Evolutionary conservation across 192 early-diverging fungal genomes (phyloP).

Genomic region (Phycomyces blakesleeanus): DNA sequence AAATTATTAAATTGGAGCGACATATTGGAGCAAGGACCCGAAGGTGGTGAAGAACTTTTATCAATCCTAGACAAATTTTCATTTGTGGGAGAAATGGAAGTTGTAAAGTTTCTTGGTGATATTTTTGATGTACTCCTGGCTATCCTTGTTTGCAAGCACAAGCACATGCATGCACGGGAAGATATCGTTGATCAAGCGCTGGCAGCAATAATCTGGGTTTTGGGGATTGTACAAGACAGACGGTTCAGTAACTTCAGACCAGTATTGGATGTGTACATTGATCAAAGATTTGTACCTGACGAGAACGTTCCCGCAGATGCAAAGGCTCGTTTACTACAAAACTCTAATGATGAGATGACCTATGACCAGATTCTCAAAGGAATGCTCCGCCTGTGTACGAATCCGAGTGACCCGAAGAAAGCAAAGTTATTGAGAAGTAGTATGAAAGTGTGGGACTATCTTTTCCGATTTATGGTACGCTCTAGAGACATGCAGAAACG

Average conservation of each 20-base stretch:
- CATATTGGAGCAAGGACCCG: slow-evolving; percentile 6
- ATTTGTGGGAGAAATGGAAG: slow-evolving; percentile 61
- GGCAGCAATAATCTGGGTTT: slow-evolving; percentile 46
- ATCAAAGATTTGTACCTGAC: slow-evolving; percentile 41
- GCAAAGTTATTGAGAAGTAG: slow-evolving; percentile 47
- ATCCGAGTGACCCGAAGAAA: slow-evolving; percentile 31
- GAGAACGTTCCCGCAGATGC: not conserved
- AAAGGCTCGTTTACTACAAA: not conserved
- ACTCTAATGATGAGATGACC: slow-evolving; percentile 3
- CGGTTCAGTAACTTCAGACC: slow-evolving; percentile 58
- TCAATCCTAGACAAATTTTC: slow-evolving; percentile 46
- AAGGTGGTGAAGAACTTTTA: slow-evolving; percentile 31
- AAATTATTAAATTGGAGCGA: slow-evolving; percentile 66
- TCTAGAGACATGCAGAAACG: slow-evolving; percentile 35
- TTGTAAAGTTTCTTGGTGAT: slow-evolving; percentile 62
- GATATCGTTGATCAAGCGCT: slow-evolving; percentile 45
- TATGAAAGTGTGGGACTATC: slow-evolving; percentile 62
- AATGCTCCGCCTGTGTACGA: slow-evolving; percentile 25
- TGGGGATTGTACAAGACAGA: slow-evolving; percentile 57
- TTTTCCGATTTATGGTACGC: slow-evolving; percentile 53
- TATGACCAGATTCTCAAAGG: slow-evolving; percentile 40
- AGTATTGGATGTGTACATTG: slow-evolving; percentile 57
- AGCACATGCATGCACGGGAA: slow-evolving; percentile 2
- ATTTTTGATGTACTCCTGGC: slow-evolving; percentile 64
- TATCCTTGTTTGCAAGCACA: slow-evolving; percentile 41